phyloP scores from a whole-genome alignment of 805 yeast species.

The Spathaspora sp. region DNA sequence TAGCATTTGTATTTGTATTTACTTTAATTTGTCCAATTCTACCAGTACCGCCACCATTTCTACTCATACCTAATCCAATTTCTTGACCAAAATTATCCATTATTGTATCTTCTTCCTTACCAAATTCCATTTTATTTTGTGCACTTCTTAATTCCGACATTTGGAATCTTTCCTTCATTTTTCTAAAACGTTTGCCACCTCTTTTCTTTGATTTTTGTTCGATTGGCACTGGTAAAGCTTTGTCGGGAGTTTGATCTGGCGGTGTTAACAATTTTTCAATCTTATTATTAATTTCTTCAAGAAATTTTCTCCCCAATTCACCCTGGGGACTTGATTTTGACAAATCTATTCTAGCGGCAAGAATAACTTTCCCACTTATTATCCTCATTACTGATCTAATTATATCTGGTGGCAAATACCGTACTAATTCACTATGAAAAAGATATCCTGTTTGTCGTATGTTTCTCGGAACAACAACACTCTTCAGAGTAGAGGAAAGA shows the following conservation, averaged over 20 bases:
- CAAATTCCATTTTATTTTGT: conserved; percentile 83
- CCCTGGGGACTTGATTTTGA: conserved; percentile 44
- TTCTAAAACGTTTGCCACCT: conserved; percentile 80
- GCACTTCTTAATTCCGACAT: conserved; percentile 79
- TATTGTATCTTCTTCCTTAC: conserved; percentile 61
- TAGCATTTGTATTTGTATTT: conserved; percentile 50
- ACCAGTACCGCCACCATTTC: conserved; percentile 16
- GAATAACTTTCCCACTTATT: conserved; percentile 69
- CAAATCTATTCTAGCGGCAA: conserved; percentile 82
- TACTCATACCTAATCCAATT: conserved; percentile 75
- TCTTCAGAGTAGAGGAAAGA: conserved; percentile 24
- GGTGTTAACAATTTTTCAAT: conserved; percentile 74
- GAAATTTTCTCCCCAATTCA: conserved; percentile 54
- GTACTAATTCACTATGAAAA: conserved; percentile 57
- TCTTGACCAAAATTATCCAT: conserved; percentile 75
- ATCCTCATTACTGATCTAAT: conserved; percentile 73
- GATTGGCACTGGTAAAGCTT: conserved; percentile 69
- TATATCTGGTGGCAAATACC: conserved; percentile 52
- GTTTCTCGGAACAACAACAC: conserved; percentile 27
- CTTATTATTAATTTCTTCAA: conserved; percentile 55
- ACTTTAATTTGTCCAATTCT: conserved; percentile 26
- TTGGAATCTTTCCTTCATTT: conserved; percentile 75
- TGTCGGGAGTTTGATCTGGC: conserved; percentile 59
- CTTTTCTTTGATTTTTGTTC: conserved; percentile 78
- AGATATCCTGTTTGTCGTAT: conserved; percentile 67